Base-by-base conservation (phyloP, 352 stramenopile genomes). In the Bremia lactucae region DNA sequence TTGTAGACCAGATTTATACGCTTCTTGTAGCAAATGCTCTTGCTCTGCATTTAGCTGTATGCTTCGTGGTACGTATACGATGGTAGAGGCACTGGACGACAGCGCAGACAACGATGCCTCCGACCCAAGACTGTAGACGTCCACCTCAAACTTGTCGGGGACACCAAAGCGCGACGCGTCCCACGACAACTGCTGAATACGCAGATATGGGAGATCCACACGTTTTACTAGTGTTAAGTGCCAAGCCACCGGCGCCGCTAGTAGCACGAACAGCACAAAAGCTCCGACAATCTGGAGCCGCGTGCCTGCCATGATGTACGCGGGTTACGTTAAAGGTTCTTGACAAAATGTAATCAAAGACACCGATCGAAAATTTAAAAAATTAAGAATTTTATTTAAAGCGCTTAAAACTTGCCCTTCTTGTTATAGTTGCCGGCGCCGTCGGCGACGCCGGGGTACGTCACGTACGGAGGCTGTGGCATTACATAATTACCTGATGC, bases 221-320 rank as follows among this genome's bases (percentile, higher is more conserved):
- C 76, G 76, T 60, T 86, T 55, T 37, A 88, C 72, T 20, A 75
- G 69, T 39, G 74, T 88, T 38, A 83, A 56, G 34, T 68, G 62
- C 63, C 63, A 86, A 14, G 76, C 76, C 39, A 83, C 52, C 23
- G 76, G 73, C 36, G 73, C 57, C 33, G 62, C 65, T 24, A 76
- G 58, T 37, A 83, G 62, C 52, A 64, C 60, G 55, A 87, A 87
- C 36, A 84, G 45, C 57, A 80, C 69, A 56, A 89, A 87, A 39
- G 65, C 67, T 39, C 62, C 68, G 16, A 88, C 76, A 49, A 88
- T 79, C 40, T 83, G 69, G 45, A 89, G 57, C 35, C 77, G 65
- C 22, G 76, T 87, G 40, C 73, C 76, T 19, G 68, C 73, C 76
- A 89, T 89, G 5, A 37, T 25, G n/a, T 47, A 55, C 16, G 21